phyloP scores from a whole-genome alignment of 2,329 filamentous ascomycete species.

The Orbilia brochopaga region DNA sequence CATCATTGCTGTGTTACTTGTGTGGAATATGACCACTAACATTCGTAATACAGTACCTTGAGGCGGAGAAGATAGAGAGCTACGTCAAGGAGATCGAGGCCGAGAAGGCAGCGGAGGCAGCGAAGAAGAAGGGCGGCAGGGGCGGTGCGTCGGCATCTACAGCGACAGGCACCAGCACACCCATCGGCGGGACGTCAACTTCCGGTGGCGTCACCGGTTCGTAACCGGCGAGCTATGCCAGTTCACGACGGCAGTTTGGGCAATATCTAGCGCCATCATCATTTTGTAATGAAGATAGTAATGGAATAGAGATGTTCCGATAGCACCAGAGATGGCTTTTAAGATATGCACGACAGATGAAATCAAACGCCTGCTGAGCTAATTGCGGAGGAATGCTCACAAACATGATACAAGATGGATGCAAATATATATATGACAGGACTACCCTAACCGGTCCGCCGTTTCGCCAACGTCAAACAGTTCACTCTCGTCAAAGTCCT shows the following conservation, averaged over 20 bases:
- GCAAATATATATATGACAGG: neutral
- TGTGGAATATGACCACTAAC: neutral
- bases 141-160: constrained; percentile 55
- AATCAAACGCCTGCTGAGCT: neutral
- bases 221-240: neutral
- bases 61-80: constrained; percentile 91
- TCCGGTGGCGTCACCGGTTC: constrained; percentile 22
- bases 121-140: constrained; percentile 89
- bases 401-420: neutral
- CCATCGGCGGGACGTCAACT: constrained; percentile 19
- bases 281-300: constrained; percentile 12
- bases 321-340: neutral
- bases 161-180: constrained; percentile 58
- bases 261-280: constrained; percentile 3
- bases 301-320: neutral
- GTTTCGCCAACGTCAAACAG: constrained; percentile 52
- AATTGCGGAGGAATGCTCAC: neutral
- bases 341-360: neutral
- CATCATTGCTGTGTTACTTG: no score
- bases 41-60: constrained; percentile 69
- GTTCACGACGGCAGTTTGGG: neutral
- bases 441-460: constrained; percentile 49
- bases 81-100: constrained; percentile 99
- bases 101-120: constrained; percentile 98
- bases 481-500: constrained; percentile 61